Percentiles rank a stretch among this genome's conserved stretches.
Conservation (phyloP, 139 green algal genomes). For the Coccomyxa sp. region DNA sequence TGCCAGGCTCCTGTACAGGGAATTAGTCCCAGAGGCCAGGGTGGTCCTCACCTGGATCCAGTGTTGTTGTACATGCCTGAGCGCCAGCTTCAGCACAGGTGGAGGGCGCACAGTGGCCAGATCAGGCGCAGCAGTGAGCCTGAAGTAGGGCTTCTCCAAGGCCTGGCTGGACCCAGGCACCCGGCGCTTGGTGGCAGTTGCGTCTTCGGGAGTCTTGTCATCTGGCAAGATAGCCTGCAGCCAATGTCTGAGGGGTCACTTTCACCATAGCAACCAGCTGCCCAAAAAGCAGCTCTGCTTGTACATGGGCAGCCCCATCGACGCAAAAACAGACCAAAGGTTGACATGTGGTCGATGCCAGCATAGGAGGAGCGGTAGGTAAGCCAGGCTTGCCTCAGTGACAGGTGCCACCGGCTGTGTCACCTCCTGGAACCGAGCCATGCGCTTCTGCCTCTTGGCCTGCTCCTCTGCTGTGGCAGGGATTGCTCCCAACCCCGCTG, state of each 20-base stretch:
- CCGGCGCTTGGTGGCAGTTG: no score
- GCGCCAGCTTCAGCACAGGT: constrained; percentile 50
- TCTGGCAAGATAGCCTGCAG: no score
- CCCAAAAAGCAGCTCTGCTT: background rate
- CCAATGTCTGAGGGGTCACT: background rate
- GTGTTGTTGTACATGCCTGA: constrained; percentile 45
- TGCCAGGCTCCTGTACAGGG: background rate
- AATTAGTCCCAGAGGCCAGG: no score
- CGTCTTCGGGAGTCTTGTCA: no score
- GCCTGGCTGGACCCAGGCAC: constrained; percentile 54
- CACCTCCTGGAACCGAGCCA: constrained; percentile 39
- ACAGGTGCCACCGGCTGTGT: constrained; percentile 24
- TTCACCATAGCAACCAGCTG: background rate
- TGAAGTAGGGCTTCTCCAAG: constrained; percentile 87
- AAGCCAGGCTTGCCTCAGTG: constrained; percentile 10
- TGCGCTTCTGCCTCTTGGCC: constrained; percentile 23
- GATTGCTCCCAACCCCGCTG: no score
- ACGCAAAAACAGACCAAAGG: background rate
- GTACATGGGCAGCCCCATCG: background rate
- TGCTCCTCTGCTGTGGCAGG: constrained; percentile 27
- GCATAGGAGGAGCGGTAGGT: background rate
- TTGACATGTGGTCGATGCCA: background rate
- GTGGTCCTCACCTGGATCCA: constrained; percentile 11
- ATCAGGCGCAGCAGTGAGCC: constrained; percentile 66
- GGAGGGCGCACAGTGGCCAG: constrained; percentile 64